Evolutionary conservation across 441 rosid species (phyloP).

Genomic region (Croton setiger): DNA sequence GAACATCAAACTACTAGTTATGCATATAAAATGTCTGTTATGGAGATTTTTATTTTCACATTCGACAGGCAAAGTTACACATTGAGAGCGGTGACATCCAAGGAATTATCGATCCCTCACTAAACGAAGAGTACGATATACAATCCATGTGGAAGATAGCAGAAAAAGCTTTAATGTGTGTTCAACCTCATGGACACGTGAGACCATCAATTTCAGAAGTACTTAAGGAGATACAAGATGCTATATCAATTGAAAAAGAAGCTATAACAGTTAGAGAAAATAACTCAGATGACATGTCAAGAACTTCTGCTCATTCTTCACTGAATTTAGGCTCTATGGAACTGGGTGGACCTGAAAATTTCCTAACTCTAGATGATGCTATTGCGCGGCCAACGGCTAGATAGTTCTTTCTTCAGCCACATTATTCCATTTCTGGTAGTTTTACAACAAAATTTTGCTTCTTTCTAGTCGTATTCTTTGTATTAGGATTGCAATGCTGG

Average conservation of each 20-base stretch:
- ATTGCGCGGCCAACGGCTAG: slow-evolving; percentile 63
- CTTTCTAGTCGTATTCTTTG: slow-evolving; percentile 18
- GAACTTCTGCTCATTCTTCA: slow-evolving; percentile 68
- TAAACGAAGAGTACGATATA: slow-evolving; percentile 65
- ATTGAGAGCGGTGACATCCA: slow-evolving; percentile 92
- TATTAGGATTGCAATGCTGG: slow-evolving; percentile 10
- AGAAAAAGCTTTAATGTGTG: slow-evolving; percentile 87
- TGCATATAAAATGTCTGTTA: background rate
- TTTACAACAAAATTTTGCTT: background rate
- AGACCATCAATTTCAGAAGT: slow-evolving; percentile 94
- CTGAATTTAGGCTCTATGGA: slow-evolving; percentile 52
- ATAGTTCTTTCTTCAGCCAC: slow-evolving; percentile 29
- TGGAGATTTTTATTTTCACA: background rate
- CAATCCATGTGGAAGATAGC: slow-evolving; percentile 99
- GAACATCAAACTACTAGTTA: background rate
- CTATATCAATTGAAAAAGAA: slow-evolving; percentile 70
- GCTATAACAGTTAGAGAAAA: slow-evolving; percentile 47
- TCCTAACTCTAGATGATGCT: slow-evolving; percentile 56
- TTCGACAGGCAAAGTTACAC: slow-evolving; percentile 71
- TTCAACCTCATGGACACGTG: slow-evolving; percentile 83
- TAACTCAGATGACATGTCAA: slow-evolving; percentile 66
- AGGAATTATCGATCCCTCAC: slow-evolving; percentile 73
- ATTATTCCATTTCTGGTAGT: background rate
- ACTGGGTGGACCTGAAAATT: slow-evolving; percentile 48
- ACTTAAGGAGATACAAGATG: slow-evolving; percentile 92